phyloP scores from a whole-genome alignment of 495 filamentous ascomycete species.

The Mycothermus thermophilus region DNA sequence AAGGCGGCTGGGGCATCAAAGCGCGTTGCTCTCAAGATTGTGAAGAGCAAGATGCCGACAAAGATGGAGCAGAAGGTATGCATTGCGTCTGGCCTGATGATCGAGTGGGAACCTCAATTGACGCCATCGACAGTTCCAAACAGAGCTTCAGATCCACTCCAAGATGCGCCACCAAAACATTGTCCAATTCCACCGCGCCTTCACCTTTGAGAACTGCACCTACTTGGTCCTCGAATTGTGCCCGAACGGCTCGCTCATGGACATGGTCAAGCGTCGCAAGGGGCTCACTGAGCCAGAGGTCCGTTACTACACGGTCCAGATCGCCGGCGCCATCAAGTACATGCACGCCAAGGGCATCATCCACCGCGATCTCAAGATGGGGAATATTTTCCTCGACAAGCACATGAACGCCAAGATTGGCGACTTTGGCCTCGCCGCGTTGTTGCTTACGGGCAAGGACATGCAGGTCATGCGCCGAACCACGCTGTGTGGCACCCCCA shows the following conservation, averaged over 20 bases:
- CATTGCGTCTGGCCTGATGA: not conserved
- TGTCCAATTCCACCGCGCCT: constrained; percentile 87
- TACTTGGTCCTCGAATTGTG: constrained; percentile 93
- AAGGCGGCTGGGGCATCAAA: constrained; percentile 49
- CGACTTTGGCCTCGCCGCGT: constrained; percentile 92
- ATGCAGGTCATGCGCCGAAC: constrained; percentile 61
- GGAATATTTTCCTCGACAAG: constrained; percentile 89
- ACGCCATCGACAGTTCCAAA: constrained; percentile 67
- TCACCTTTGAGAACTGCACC: constrained; percentile 74
- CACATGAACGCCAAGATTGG: constrained; percentile 97
- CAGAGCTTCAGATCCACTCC: constrained; percentile 93
- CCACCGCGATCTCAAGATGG: constrained; percentile 94
- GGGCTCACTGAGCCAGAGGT: constrained; percentile 83
- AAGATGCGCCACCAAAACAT: constrained; percentile 93
- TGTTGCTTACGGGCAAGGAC: constrained; percentile 75
- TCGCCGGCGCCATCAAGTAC: constrained; percentile 92
- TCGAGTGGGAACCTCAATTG: constrained; percentile 13
- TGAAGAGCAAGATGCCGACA: constrained; percentile 71
- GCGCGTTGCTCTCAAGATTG: constrained; percentile 77
- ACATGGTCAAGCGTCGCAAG: constrained; percentile 84
- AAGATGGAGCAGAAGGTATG: constrained; percentile 73
- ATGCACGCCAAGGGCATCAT: constrained; percentile 90
- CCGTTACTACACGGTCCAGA: constrained; percentile 81
- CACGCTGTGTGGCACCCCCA: constrained; percentile 92
- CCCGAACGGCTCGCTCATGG: constrained; percentile 93